Evolutionary conservation across 1,139 yeast species (phyloP).

Genomic region (Yamadazyma triangularis): DNA sequence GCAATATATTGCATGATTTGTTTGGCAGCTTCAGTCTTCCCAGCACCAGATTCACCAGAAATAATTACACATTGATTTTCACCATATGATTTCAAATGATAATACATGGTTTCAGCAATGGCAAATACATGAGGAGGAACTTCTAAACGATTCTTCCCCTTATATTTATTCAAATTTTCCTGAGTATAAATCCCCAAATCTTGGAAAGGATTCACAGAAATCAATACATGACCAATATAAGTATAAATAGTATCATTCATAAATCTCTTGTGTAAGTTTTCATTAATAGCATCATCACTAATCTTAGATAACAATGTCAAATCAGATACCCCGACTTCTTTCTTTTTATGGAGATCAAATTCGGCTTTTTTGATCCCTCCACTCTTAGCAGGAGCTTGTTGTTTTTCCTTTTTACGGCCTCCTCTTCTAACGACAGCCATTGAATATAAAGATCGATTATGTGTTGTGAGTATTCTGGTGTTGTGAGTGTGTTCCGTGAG

Average conservation of each 20-base stretch:
- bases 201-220: slow-evolving; percentile 94
- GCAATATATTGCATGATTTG: slow-evolving; percentile 98
- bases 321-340: slow-evolving; percentile 97
- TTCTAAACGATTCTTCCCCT: slow-evolving; percentile 90
- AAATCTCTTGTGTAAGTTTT: slow-evolving; percentile 84
- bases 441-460: too few relatives aligned
- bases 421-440: slow-evolving; percentile 80
- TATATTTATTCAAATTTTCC: slow-evolving; percentile 67
- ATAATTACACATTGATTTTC: slow-evolving; percentile 98
- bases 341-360: slow-evolving; percentile 82
- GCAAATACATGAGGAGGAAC: slow-evolving; percentile 99
- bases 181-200: slow-evolving; percentile 94
- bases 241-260: slow-evolving; percentile 88
- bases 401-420: slow-evolving; percentile 54
- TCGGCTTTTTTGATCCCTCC: slow-evolving; percentile 81
- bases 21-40: slow-evolving; percentile 98
- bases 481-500: too few relatives aligned
- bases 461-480: too few relatives aligned
- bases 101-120: slow-evolving; percentile 95
- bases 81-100: slow-evolving; percentile 88
- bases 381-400: slow-evolving; percentile 55
- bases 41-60: slow-evolving; percentile 99
- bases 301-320: slow-evolving; percentile 84
- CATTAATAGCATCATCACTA: slow-evolving; percentile 89
- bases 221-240: slow-evolving; percentile 81